Conservation (phyloP, 2,329 filamentous ascomycete genomes). For the Colletotrichum costaricense region DNA sequence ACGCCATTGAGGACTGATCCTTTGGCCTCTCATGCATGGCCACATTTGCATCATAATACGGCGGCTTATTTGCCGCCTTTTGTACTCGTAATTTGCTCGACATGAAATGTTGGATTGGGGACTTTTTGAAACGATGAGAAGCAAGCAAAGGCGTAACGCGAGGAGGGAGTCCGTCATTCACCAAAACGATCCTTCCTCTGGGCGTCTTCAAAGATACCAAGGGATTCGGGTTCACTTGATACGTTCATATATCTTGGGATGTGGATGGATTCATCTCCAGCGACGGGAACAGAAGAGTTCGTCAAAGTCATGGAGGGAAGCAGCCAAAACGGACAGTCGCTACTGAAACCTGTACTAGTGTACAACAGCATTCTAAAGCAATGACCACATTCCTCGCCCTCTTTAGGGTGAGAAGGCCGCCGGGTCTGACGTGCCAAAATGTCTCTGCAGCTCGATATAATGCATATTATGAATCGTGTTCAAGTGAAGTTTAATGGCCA, state of each 20-base stretch:
- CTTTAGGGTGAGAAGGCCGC: slow-evolving; percentile 26
- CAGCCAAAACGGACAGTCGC: slow-evolving; percentile 12
- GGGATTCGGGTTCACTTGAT: not conserved
- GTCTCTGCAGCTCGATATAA: not conserved
- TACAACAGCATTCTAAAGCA: slow-evolving; percentile 15
- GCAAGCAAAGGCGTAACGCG: slow-evolving; percentile 34
- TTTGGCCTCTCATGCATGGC: not conserved
- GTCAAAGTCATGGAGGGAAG: not conserved
- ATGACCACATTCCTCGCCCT: slow-evolving; percentile 21
- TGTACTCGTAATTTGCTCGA: slow-evolving; percentile 28
- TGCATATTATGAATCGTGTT: not conserved
- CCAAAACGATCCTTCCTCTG: not conserved
- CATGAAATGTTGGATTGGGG: slow-evolving; percentile 10
- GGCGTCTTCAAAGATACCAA: not conserved
- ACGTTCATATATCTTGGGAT: not conserved
- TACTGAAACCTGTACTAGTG: slow-evolving; percentile 23
- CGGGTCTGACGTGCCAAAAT: slow-evolving; percentile 26
- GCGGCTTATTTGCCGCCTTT: not conserved
- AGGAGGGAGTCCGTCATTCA: slow-evolving; percentile 7
- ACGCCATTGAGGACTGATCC: slow-evolving; percentile 53
- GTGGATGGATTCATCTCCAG: not conserved
- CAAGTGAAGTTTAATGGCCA: not conserved
- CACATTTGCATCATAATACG: not conserved
- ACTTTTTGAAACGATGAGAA: slow-evolving; percentile 16
- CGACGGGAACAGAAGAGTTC: not conserved